phyloP scores from a whole-genome alignment of 805 yeast species.

The Candida andamanensis region DNA sequence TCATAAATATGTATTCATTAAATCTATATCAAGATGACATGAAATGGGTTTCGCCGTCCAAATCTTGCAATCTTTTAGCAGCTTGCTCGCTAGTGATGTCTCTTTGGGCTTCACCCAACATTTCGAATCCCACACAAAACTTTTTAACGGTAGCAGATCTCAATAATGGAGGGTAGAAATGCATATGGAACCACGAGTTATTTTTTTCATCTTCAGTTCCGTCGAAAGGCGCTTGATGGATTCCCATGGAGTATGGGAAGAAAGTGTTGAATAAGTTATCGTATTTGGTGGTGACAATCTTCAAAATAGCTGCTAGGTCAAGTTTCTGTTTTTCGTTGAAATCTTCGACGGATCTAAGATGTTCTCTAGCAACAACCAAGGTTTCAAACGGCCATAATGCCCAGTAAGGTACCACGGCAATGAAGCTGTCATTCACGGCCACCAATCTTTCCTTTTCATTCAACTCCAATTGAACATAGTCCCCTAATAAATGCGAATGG shows the following conservation, averaged over 20 bases:
- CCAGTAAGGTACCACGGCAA: slow-evolving; percentile 76
- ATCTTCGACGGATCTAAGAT: slow-evolving; percentile 45
- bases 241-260: slow-evolving; percentile 79
- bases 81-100: slow-evolving; percentile 65
- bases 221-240: slow-evolving; percentile 67
- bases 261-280: slow-evolving; percentile 66
- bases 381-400: slow-evolving; percentile 82
- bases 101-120: slow-evolving; percentile 65
- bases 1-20: no score
- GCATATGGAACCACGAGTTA: slow-evolving; percentile 57
- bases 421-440: slow-evolving; percentile 54
- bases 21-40: no score
- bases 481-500: slow-evolving; percentile 51
- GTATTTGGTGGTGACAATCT: slow-evolving; percentile 54
- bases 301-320: slow-evolving; percentile 54
- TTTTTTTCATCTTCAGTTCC: slow-evolving; percentile 38
- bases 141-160: slow-evolving; percentile 72
- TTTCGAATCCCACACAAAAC: slow-evolving; percentile 70
- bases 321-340: slow-evolving; percentile 41
- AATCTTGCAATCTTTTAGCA: slow-evolving; percentile 47
- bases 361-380: slow-evolving; percentile 52
- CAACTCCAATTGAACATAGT: slow-evolving; percentile 55
- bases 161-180: slow-evolving; percentile 73
- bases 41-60: slow-evolving; percentile 37
- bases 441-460: slow-evolving; percentile 49